phyloP scores from a whole-genome alignment of 257 asterid species.

The Euphrasia confusa region DNA sequence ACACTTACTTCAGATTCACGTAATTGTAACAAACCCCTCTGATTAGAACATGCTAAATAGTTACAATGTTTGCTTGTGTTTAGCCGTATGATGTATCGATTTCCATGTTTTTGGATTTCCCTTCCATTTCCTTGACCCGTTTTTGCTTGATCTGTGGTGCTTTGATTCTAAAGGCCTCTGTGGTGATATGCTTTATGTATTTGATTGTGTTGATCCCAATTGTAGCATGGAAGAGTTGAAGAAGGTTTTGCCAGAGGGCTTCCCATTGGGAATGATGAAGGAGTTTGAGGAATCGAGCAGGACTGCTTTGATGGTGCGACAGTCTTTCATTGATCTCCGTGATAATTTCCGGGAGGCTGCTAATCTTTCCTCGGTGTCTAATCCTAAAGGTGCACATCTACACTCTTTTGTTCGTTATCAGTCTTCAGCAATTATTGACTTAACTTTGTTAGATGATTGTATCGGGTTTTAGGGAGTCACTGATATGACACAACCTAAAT shows the following conservation, averaged over 20 bases:
- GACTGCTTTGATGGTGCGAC: constrained; percentile 78
- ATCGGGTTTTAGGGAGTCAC: not conserved
- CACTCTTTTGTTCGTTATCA: constrained; percentile 11
- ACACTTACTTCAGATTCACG: constrained; percentile 77
- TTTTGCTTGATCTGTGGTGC: not conserved
- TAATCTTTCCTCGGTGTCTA: constrained; percentile 59
- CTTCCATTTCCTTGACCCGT: not conserved
- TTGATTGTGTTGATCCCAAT: constrained; percentile 18
- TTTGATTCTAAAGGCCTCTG: not conserved
- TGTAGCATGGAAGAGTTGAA: constrained; percentile 66
- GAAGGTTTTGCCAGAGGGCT: constrained; percentile 74
- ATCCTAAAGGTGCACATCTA: constrained; percentile 45
- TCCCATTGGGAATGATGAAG: constrained; percentile 82
- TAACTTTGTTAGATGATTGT: not conserved
- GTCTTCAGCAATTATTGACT: constrained; percentile 15
- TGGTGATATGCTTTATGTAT: not conserved
- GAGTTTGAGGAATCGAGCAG: constrained; percentile 88
- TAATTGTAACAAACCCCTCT: constrained; percentile 7
- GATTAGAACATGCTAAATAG: not conserved
- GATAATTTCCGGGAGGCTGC: constrained; percentile 74
- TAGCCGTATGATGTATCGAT: not conserved
- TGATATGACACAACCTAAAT: not conserved
- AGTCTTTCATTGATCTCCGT: constrained; percentile 76
- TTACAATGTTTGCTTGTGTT: not conserved
- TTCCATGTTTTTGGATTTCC: not conserved